phyloP scores from a whole-genome alignment of 352 stramenopile species.

The Phytophthora megakarya region DNA sequence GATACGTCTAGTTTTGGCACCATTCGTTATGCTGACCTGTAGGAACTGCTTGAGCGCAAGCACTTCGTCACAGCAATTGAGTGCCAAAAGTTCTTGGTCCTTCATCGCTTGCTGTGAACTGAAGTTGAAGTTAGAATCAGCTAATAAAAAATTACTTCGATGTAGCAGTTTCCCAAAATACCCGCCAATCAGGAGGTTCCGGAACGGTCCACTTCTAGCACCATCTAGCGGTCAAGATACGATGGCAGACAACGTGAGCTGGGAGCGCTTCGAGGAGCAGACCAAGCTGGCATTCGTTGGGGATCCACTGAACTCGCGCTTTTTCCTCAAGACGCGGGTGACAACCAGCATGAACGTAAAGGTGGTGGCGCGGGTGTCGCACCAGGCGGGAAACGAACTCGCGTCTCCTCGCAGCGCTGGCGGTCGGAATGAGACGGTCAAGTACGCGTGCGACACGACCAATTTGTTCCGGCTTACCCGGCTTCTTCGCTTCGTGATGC shows the following conservation, averaged over 20 bases:
- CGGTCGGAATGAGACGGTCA: constrained; percentile 28
- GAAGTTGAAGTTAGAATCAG: constrained; percentile 34
- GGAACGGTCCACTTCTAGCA: constrained; percentile 3
- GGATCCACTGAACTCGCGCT: constrained; percentile 54
- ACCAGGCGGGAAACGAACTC: constrained; percentile 26
- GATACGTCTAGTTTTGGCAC: neutral
- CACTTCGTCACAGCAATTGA: constrained; percentile 43
- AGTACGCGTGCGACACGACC: constrained; percentile 36
- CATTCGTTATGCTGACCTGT: constrained; percentile 15
- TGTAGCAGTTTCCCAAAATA: constrained; percentile 19
- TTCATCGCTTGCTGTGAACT: constrained; percentile 11
- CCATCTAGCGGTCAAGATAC: constrained; percentile 4
- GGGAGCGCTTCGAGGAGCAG: constrained; percentile 77
- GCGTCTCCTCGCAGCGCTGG: constrained; percentile 12
- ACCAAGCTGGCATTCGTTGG: constrained; percentile 66
- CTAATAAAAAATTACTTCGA: constrained; percentile 32
- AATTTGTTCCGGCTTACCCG: constrained; percentile 51
- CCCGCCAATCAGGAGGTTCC: constrained; percentile 25
- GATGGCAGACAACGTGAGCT: constrained; percentile 40
- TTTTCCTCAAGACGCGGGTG: constrained; percentile 65
- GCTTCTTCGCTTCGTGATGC: constrained; percentile 70
- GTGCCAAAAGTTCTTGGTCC: neutral
- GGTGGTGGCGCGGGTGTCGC: constrained; percentile 56
- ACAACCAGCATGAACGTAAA: constrained; percentile 34
- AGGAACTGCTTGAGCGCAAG: constrained; percentile 52